A percentile compares a stretch with the other conserved stretches of the same genome.
These are phyloP conservation scores for Gnomoniopsis smithogilvyi DNA, from an alignment of 2,329 filamentous ascomycete genomes.

Conservation along the genomic window DNA sequence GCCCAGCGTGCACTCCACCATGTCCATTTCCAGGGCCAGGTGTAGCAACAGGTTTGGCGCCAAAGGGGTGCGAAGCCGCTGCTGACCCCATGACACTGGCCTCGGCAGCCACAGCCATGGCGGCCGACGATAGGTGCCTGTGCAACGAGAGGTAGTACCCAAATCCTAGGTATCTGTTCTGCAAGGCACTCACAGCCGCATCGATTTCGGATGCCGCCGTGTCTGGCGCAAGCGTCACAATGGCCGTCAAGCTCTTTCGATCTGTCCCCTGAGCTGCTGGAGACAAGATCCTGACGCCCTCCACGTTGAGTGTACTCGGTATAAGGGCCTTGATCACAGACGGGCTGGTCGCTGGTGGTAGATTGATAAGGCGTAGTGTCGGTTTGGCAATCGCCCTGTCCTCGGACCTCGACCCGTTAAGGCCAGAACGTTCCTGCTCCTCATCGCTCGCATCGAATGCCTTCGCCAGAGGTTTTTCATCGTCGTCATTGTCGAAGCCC, in stretches of 20 bases:
- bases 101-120: conserved; percentile 41
- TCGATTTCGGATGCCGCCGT: conserved; percentile 84
- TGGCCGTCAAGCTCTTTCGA: conserved; percentile 70
- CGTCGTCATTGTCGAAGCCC: conserved; percentile 36
- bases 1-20: conserved; percentile 24
- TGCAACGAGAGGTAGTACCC: conserved; percentile 80
- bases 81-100: conserved; percentile 40
- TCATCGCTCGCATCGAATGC: conserved; percentile 69
- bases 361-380: conserved; percentile 57
- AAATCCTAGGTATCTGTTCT: conserved; percentile 81
- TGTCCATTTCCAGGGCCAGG: conserved; percentile 28
- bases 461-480: conserved; percentile 54
- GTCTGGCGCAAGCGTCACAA: conserved; percentile 77
- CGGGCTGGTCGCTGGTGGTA: conserved; percentile 59
- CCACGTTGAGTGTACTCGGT: conserved; percentile 59
- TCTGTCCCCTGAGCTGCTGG: conserved; percentile 53
- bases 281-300: conserved; percentile 69
- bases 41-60: conserved; percentile 64
- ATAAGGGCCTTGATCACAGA: conserved; percentile 59
- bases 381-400: conserved; percentile 61
- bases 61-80: conserved; percentile 64
- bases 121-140: conserved; percentile 76
- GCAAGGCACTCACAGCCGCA: conserved; percentile 69
- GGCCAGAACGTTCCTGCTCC: conserved; percentile 34
- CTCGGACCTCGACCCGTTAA: conserved; percentile 36